phyloP scores from a whole-genome alignment of 2,329 filamentous ascomycete species.

The Fusarium bulbicola region DNA sequence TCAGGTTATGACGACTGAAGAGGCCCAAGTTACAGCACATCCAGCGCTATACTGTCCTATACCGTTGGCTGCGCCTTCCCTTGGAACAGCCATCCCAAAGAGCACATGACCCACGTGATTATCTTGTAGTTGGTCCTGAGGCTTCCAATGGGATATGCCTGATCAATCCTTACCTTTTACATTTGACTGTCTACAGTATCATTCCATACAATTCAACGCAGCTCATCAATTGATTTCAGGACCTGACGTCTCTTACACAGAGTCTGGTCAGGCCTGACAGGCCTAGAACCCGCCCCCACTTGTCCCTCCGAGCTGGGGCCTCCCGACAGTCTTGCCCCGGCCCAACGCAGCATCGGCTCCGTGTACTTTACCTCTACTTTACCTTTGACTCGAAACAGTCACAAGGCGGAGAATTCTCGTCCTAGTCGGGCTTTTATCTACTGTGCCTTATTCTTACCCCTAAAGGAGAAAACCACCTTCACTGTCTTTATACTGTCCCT shows the following conservation, averaged over 20 bases:
- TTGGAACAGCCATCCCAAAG: neutral
- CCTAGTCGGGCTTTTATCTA: neutral
- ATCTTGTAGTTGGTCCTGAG: constrained; percentile 2
- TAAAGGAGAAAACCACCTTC: neutral
- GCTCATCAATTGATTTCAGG: constrained; percentile 2
- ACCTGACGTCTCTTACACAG: constrained; percentile 16
- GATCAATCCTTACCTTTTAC: neutral
- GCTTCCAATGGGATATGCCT: neutral
- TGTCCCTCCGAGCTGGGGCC: constrained; percentile 18
- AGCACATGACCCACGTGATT: constrained; percentile 33
- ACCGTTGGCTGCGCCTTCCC: constrained; percentile 13
- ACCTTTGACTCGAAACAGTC: constrained; percentile 11
- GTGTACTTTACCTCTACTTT: constrained; percentile 2
- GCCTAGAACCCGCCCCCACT: constrained; percentile 15
- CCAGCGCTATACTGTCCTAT: neutral
- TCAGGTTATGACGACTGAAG: neutral
- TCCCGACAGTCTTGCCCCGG: constrained; percentile 18
- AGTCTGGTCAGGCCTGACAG: neutral
- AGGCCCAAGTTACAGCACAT: constrained; percentile 4
- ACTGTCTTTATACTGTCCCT: neutral
- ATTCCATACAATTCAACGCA: neutral
- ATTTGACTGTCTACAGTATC: neutral
- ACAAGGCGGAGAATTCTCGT: constrained; percentile 26
- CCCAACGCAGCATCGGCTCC: constrained; percentile 27
- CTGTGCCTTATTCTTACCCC: neutral